Conservation (phyloP, 768 basidiomycete genomes). For the Suillus variegatus region DNA sequence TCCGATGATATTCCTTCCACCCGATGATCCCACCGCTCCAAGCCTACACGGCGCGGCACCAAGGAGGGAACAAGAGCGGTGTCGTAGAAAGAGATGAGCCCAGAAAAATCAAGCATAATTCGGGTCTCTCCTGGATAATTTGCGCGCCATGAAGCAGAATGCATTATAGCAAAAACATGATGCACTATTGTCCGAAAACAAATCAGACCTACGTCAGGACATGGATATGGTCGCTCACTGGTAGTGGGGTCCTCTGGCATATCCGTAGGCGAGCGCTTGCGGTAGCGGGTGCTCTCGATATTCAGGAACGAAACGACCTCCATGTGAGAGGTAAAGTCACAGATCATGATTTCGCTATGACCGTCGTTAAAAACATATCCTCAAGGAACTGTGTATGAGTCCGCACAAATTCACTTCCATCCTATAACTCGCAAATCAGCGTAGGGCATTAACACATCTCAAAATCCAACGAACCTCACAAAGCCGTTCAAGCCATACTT, state of each 20-base stretch:
- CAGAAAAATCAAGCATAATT: constrained; percentile 19
- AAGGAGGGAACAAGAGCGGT: constrained; percentile 23
- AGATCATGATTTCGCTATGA: constrained; percentile 48
- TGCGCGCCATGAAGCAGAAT: constrained; percentile 23
- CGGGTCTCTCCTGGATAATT: constrained; percentile 28
- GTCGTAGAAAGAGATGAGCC: constrained; percentile 30
- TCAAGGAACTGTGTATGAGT: not conserved
- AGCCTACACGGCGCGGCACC: constrained; percentile 11
- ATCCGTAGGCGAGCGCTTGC: too few relatives aligned
- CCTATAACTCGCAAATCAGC: constrained; percentile 19
- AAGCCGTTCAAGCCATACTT: constrained; percentile 35
- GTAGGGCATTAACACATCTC: not conserved
- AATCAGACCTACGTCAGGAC: not conserved
- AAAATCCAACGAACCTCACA: constrained; percentile 22
- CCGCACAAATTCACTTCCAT: constrained; percentile 54
- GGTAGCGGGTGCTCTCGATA: constrained; percentile 15
- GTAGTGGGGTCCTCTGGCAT: not conserved
- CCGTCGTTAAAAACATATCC: not conserved
- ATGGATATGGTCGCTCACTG: constrained; percentile 2
- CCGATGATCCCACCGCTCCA: constrained; percentile 27
- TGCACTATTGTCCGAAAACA: not conserved
- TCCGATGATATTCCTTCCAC: constrained; percentile 14
- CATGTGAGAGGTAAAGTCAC: constrained; percentile 44
- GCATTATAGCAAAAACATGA: constrained; percentile 12
- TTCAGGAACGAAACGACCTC: constrained; percentile 41